Conservation (phyloP, 441 rosid species). For the Manihot esculenta region DNA sequence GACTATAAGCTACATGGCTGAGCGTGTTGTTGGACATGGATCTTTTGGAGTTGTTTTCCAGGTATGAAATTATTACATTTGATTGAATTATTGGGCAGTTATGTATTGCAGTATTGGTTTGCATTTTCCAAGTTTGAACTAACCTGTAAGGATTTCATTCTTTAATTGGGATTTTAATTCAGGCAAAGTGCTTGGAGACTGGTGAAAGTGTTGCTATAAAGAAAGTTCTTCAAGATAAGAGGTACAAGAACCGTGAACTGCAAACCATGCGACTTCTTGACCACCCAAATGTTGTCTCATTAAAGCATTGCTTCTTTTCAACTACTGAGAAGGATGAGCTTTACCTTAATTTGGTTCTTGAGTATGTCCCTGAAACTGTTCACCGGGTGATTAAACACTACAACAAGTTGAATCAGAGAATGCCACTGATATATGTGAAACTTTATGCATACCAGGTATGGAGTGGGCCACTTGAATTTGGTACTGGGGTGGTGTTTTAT, state of each 20-base stretch:
- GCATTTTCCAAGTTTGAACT: background rate
- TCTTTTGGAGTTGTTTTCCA: slow-evolving; percentile 98
- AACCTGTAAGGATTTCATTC: background rate
- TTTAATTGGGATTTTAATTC: background rate
- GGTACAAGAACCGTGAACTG: slow-evolving; percentile 97
- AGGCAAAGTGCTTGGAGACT: slow-evolving; percentile 96
- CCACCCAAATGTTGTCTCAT: slow-evolving; percentile 82
- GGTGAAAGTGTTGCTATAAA: slow-evolving; percentile 95
- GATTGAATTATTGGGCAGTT: background rate
- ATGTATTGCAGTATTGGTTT: background rate
- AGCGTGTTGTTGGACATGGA: slow-evolving; percentile 94
- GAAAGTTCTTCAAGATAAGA: slow-evolving; percentile 92
- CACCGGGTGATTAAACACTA: slow-evolving; percentile 90
- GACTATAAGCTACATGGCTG: slow-evolving; percentile 99
- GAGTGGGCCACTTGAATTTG: slow-evolving; percentile 3
- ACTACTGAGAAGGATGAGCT: slow-evolving; percentile 89
- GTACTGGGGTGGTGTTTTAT: background rate
- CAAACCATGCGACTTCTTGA: slow-evolving; percentile 97
- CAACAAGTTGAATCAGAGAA: slow-evolving; percentile 83
- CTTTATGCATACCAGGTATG: slow-evolving; percentile 89
- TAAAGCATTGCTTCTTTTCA: slow-evolving; percentile 95
- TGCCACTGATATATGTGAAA: slow-evolving; percentile 89
- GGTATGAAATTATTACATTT: slow-evolving; percentile 40
- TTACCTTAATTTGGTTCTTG: slow-evolving; percentile 90
- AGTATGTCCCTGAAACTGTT: slow-evolving; percentile 91